Percentiles rank a stretch among this genome's conserved stretches.
These are phyloP conservation scores for Xerocomus nothofagi DNA, from an alignment of 1,284 basidiomycete species.

Conservation along the genomic window DNA sequence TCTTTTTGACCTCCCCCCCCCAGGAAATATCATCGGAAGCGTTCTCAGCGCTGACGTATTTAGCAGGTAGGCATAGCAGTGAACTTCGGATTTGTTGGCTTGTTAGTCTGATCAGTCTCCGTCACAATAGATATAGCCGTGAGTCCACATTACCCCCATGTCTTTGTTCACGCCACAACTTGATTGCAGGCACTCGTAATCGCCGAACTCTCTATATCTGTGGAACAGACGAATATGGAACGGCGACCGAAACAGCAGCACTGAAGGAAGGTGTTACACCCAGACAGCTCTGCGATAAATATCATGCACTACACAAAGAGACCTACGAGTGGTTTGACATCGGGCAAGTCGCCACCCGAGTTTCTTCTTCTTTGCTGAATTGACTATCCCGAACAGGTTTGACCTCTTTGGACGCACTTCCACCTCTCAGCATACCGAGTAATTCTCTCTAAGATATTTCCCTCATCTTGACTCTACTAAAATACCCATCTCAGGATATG, in stretches of 20 bases:
- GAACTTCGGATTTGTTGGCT: background rate
- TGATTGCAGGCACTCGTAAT: constrained; percentile 65
- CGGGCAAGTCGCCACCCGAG: constrained; percentile 47
- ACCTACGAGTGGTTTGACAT: constrained; percentile 97
- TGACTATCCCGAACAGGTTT: constrained; percentile 58
- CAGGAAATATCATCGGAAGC: constrained; percentile 97
- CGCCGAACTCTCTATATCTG: constrained; percentile 83
- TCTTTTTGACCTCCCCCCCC: constrained; percentile 2
- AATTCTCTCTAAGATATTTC: constrained; percentile 41
- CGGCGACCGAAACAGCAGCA: constrained; percentile 97
- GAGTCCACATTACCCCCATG: constrained; percentile 26
- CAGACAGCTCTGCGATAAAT: constrained; percentile 90
- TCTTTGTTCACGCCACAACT: constrained; percentile 4
- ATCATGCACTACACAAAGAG: constrained; percentile 85
- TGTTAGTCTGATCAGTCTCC: constrained; percentile 1
- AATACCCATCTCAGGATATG: constrained; percentile 62
- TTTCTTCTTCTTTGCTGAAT: background rate
- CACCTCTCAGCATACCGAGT: constrained; percentile 89
- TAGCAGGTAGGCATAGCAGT: constrained; percentile 67
- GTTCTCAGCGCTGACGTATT: constrained; percentile 96
- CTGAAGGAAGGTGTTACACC: constrained; percentile 92
- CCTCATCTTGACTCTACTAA: constrained; percentile 5
- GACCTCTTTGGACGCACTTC: constrained; percentile 98
- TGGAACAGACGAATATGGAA: constrained; percentile 99
- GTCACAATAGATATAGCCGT: constrained; percentile 63